phyloP scores from a whole-genome alignment of 441 rosid genomes.

The Manihot esculenta region DNA sequence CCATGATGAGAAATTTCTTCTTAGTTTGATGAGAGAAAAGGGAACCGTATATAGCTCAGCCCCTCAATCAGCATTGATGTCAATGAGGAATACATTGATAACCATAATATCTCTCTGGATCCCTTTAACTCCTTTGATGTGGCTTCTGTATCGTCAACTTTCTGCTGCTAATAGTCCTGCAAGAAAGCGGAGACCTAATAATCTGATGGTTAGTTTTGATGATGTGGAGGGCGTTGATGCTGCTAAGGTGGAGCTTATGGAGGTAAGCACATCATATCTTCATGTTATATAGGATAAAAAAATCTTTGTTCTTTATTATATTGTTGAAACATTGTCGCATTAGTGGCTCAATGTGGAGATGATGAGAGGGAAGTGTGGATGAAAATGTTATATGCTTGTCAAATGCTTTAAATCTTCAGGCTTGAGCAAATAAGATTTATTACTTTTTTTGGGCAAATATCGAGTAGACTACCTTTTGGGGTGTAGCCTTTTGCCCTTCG shows the following conservation, averaged over 20 bases:
- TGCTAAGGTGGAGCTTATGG: conserved; percentile 91
- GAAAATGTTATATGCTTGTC: not conserved
- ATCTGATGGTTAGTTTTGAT: conserved; percentile 63
- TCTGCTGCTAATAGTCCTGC: conserved; percentile 89
- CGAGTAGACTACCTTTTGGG: not conserved
- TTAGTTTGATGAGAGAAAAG: conserved; percentile 84
- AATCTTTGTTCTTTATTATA: not conserved
- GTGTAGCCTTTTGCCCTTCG: not conserved
- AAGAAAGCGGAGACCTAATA: conserved; percentile 58
- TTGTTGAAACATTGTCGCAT: conserved; percentile 10
- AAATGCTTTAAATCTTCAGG: not conserved
- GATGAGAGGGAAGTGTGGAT: not conserved
- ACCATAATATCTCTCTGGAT: conserved; percentile 83
- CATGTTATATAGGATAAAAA: not conserved
- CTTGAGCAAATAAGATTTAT: not conserved
- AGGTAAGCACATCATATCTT: conserved; percentile 48
- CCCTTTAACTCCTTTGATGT: conserved; percentile 89
- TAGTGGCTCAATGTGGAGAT: not conserved
- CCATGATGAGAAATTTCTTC: conserved; percentile 89
- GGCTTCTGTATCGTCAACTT: conserved; percentile 93
- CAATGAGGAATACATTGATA: conserved; percentile 63
- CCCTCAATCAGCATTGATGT: conserved; percentile 73
- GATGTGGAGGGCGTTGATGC: conserved; percentile 96
- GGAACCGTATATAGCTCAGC: conserved; percentile 82
- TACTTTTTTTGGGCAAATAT: not conserved